Evolutionary conservation across 441 rosid species (phyloP).

Genomic region (Euphorbia corollata): DNA sequence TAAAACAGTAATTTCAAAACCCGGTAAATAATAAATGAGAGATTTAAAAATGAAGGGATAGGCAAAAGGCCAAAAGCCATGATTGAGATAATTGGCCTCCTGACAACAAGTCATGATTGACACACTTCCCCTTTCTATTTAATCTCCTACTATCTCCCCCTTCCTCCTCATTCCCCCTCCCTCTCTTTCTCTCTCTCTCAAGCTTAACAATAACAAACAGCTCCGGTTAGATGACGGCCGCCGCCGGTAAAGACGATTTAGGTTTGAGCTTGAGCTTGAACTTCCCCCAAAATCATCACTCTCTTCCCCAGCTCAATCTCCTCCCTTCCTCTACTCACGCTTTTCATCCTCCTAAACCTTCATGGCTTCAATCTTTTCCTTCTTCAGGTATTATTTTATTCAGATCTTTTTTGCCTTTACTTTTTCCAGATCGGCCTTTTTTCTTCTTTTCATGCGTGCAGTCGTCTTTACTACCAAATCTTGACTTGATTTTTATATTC

Average conservation of each 20-base stretch:
- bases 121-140: slow-evolving; percentile 14
- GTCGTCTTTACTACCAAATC: background rate
- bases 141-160: slow-evolving; percentile 24
- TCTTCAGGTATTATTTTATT: slow-evolving; percentile 39
- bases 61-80: slow-evolving; percentile 35
- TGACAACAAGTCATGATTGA: slow-evolving; percentile 43
- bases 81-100: slow-evolving; percentile 48
- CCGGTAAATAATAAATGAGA: background rate
- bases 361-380: slow-evolving; percentile 44
- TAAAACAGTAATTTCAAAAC: too few relatives aligned
- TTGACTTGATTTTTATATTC: background rate
- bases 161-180: slow-evolving; percentile 11
- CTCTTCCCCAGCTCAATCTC: slow-evolving; percentile 39
- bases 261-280: slow-evolving; percentile 72
- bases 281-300: slow-evolving; percentile 35
- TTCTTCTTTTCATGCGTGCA: background rate
- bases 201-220: too few relatives aligned
- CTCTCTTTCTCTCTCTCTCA: background rate
- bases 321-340: slow-evolving; percentile 32
- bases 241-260: slow-evolving; percentile 71
- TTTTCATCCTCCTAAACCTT: slow-evolving; percentile 32
- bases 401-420: slow-evolving; percentile 15
- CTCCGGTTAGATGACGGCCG: too few relatives aligned
- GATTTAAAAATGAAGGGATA: background rate
- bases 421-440: background rate